Evolutionary conservation across 352 stramenopile species (phyloP), one percentile per base, ranked within the genome.

Genomic region (Pythium phragmiticola): DNA sequence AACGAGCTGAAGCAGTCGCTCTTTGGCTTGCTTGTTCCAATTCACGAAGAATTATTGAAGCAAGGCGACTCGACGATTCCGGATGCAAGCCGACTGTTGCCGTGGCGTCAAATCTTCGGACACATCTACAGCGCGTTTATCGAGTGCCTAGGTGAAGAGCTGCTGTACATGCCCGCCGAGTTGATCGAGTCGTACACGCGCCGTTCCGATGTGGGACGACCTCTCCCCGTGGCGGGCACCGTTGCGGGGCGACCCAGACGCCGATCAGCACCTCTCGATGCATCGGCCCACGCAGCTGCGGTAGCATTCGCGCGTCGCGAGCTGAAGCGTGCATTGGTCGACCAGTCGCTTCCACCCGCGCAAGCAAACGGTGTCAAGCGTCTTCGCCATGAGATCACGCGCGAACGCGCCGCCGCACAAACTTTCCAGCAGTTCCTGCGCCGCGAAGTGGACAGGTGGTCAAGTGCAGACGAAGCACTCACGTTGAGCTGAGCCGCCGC

Each of bases 1-100:
- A 76, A 70, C 12, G 83, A 92, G 49, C 57, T 92, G 9, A 90
- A 92, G 69, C 85, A 80, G 21, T 55, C 69, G 2, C 53, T 90
- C n/a, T 88, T 82, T 52, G 68, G 60, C 21, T 42, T 67, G 12
- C 63, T 92, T 28, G 58, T 90, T 4, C 77, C 80, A 7, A 65
- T 90, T 21, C 81, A 90, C 48, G 71, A 83, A 41, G 48, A 63
- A 6, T 34, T 91, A 12, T 13, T 63, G 8, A 28, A 50, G 8
- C 39, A 57, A 46, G 54, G 55, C 30, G 41, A 62, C 30, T 58
- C 33, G 11, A 47, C 45, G 41, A 59, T 65, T 26, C 57, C 45
- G 7, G 43, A 69, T 42, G 36, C 63, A 7, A 63, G 61, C 48
- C 37, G 53, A 37, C 36, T 70, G 12, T 30, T 90, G 30, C 81